Conservation (phyloP, 352 stramenopile species). For the Pythium vanterpoolii region DNA sequence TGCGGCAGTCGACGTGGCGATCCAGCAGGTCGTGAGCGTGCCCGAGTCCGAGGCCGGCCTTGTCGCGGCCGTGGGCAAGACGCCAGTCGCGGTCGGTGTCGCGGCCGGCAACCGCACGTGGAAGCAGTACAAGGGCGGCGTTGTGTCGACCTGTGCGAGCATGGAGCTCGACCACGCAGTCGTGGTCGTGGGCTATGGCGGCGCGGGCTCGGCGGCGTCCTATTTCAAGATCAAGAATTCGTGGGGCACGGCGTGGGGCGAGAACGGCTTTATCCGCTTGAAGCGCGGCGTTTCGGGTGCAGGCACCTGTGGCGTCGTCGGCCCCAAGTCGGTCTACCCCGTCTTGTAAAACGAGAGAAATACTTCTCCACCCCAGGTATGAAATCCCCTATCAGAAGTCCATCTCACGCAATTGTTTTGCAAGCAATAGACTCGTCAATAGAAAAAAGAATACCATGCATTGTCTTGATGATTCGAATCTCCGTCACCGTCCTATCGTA, state of each 20-base stretch:
- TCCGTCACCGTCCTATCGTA: not conserved
- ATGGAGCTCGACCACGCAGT: conserved; percentile 97
- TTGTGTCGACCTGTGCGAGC: conserved; percentile 80
- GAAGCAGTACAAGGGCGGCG: conserved; percentile 96
- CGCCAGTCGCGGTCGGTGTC: conserved; percentile 94
- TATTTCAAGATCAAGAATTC: conserved; percentile 98
- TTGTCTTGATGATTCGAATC: not conserved
- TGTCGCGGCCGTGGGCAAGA: conserved; percentile 80
- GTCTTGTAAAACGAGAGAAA: conserved; percentile 44
- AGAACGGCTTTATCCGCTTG: conserved; percentile 93
- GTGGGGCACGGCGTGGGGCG: conserved; percentile 93
- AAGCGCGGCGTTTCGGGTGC: conserved; percentile 66
- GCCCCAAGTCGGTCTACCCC: conserved; percentile 57
- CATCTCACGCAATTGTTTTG: not conserved
- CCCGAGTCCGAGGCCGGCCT: conserved; percentile 82
- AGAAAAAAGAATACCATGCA: not conserved
- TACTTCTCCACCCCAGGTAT: no score
- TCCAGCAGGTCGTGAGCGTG: conserved; percentile 46
- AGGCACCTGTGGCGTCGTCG: conserved; percentile 55
- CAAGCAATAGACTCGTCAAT: not conserved
- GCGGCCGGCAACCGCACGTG: conserved; percentile 94
- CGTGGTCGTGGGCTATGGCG: conserved; percentile 94
- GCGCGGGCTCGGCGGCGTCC: conserved; percentile 25
- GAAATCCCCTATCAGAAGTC: not conserved
- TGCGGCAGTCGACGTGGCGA: conserved; percentile 19